Evolutionary conservation across 2,329 filamentous ascomycete genomes (phyloP).

Genomic region (Aspergillus pseudoterreus): DNA sequence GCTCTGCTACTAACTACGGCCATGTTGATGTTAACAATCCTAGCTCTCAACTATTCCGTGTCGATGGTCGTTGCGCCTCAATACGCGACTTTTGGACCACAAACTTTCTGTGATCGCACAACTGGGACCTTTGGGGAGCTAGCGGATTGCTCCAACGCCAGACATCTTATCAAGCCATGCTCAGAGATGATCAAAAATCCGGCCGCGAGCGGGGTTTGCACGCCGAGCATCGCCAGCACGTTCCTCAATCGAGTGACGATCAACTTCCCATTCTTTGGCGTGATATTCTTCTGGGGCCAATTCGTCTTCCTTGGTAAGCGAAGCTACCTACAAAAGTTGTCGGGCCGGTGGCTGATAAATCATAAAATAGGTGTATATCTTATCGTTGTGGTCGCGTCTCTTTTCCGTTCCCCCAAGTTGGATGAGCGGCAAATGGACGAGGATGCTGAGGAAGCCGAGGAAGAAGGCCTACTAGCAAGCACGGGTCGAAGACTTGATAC

Average conservation of each 20-base stretch:
- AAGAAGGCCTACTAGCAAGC: slow-evolving; percentile 83
- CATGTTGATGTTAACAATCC: slow-evolving; percentile 80
- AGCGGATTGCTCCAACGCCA: slow-evolving; percentile 67
- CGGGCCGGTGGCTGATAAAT: background rate
- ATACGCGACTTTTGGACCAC: slow-evolving; percentile 89
- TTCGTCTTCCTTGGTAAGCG: slow-evolving; percentile 73
- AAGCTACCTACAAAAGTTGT: background rate
- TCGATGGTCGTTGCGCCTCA: slow-evolving; percentile 94
- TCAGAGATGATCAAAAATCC: slow-evolving; percentile 69
- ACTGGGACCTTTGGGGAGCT: slow-evolving; percentile 60
- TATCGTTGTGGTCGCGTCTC: slow-evolving; percentile 70
- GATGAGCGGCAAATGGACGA: slow-evolving; percentile 77
- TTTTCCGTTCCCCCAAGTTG: slow-evolving; percentile 76
- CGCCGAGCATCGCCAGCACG: slow-evolving; percentile 83
- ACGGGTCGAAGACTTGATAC: slow-evolving; percentile 79
- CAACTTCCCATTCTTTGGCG: slow-evolving; percentile 93
- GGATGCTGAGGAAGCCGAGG: slow-evolving; percentile 86
- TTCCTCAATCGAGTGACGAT: slow-evolving; percentile 90
- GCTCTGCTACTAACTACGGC: slow-evolving; percentile 87
- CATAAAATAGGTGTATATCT: slow-evolving; percentile 61
- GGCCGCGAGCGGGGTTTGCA: slow-evolving; percentile 79
- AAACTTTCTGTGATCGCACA: slow-evolving; percentile 83
- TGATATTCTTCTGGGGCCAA: slow-evolving; percentile 92
- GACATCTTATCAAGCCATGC: slow-evolving; percentile 73
- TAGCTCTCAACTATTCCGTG: slow-evolving; percentile 89